A percentile compares a stretch with the other conserved stretches of the same genome.
These are phyloP conservation scores for Pisolithus marmoratus DNA, from an alignment of 768 basidiomycete genomes.

Conservation along the genomic window DNA sequence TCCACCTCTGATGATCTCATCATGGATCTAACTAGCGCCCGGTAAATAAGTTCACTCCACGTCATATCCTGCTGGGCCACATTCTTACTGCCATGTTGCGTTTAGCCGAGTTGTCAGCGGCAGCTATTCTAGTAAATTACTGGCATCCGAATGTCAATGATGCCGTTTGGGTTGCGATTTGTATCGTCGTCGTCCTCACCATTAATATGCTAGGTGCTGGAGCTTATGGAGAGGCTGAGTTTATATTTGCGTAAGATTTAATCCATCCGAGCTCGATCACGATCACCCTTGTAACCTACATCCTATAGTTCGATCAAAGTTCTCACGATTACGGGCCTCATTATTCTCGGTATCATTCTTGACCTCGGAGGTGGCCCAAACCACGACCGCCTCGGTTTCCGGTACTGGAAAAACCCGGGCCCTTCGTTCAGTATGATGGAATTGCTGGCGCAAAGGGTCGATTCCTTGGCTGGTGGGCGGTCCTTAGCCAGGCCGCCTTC, in stretches of 20 bases:
- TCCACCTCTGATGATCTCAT: slow-evolving; percentile 2
- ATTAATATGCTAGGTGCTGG: slow-evolving; percentile 77
- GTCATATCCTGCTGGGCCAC: background rate
- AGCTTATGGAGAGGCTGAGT: slow-evolving; percentile 82
- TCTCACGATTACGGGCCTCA: slow-evolving; percentile 71
- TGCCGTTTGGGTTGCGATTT: slow-evolving; percentile 77
- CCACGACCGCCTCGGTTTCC: slow-evolving; percentile 57
- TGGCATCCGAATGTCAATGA: slow-evolving; percentile 58
- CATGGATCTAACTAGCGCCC: slow-evolving; percentile 13
- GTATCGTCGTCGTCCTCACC: slow-evolving; percentile 63
- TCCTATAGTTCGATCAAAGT: slow-evolving; percentile 76
- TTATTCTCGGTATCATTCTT: slow-evolving; percentile 65
- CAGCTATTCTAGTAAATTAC: slow-evolving; percentile 70
- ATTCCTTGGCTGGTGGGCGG: slow-evolving; percentile 69
- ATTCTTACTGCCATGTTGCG: background rate
- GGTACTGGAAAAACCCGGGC: slow-evolving; percentile 85
- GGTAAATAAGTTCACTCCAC: slow-evolving; percentile 10
- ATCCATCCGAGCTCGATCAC: background rate
- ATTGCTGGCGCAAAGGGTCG: slow-evolving; percentile 67
- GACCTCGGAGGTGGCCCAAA: slow-evolving; percentile 87
- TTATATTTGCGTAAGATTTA: slow-evolving; percentile 64
- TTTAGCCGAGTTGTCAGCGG: slow-evolving; percentile 31
- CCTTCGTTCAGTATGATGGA: slow-evolving; percentile 70
- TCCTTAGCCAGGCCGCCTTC: slow-evolving; percentile 85
- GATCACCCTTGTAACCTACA: background rate